phyloP scores from a whole-genome alignment of 2,329 filamentous ascomycete species.

The Hirsutella rhossiliensis region DNA sequence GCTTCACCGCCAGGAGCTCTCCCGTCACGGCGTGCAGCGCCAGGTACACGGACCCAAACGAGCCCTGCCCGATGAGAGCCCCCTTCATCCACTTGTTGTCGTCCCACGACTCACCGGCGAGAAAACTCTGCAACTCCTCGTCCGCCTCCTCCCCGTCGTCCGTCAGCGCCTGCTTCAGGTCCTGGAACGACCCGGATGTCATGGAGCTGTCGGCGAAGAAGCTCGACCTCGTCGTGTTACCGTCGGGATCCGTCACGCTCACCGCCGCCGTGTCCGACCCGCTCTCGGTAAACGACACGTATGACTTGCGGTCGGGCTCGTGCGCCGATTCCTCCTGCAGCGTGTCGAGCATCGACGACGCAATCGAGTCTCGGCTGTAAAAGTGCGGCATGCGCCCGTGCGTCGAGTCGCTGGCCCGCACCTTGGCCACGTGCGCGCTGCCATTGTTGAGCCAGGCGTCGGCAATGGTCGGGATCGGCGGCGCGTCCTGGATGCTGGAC shows the following conservation, averaged over 20 bases:
- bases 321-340: constrained; percentile 81
- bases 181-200: constrained; percentile 62
- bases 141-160: constrained; percentile 89
- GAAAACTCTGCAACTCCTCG: constrained; percentile 78
- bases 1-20: constrained; percentile 95
- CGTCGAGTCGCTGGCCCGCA: constrained; percentile 34
- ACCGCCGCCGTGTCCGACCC: constrained; percentile 58
- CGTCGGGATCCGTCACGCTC: constrained; percentile 66
- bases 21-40: constrained; percentile 92
- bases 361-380: constrained; percentile 71
- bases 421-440: constrained; percentile 23
- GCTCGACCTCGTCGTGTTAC: constrained; percentile 57
- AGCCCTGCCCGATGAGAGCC: constrained; percentile 90
- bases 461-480: constrained; percentile 89
- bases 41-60: constrained; percentile 90
- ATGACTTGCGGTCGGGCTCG: constrained; percentile 87
- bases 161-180: constrained; percentile 72
- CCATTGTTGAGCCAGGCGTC: constrained; percentile 71
- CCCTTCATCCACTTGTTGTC: constrained; percentile 99
- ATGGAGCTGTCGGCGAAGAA: constrained; percentile 73
- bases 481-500: constrained; percentile 84
- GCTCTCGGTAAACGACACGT: constrained; percentile 77
- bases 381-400: constrained; percentile 29
- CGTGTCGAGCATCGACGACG: constrained; percentile 79
- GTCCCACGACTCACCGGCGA: constrained; percentile 87